phyloP scores from a whole-genome alignment of 1,284 basidiomycete genomes.

The Trametes polyzona region DNA sequence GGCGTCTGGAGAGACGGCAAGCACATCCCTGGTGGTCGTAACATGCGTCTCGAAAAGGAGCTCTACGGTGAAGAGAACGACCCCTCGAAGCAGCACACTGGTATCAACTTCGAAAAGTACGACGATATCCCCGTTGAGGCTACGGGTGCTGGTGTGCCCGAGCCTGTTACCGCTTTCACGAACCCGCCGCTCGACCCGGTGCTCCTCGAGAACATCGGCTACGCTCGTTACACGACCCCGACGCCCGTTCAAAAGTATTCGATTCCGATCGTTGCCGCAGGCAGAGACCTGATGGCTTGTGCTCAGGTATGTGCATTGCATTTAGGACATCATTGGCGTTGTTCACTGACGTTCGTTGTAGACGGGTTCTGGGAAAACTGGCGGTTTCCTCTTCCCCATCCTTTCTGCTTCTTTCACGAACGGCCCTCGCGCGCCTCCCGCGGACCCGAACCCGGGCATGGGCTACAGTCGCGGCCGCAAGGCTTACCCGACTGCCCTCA shows the following conservation, averaged over 20 bases:
- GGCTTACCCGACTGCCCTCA: conserved; percentile 94
- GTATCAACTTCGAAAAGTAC: conserved; percentile 99
- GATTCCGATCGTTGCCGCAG: conserved; percentile 93
- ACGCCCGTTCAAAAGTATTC: conserved; percentile 99
- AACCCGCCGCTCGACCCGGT: conserved; percentile 91
- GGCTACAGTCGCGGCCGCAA: conserved; percentile 80
- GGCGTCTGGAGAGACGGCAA: conserved; percentile 91
- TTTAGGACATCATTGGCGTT: conserved; percentile 12
- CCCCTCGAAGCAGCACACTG: conserved; percentile 86
- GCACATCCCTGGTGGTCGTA: conserved; percentile 82
- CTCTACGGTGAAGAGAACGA: conserved; percentile 92
- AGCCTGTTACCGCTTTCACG: conserved; percentile 89
- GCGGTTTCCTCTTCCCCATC: conserved; percentile 99
- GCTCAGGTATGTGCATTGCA: conserved; percentile 72
- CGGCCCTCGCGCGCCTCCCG: conserved; percentile 78
- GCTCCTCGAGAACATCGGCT: conserved; percentile 93
- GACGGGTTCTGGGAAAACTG: conserved; percentile 99
- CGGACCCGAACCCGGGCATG: conserved; percentile 46
- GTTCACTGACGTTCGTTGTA: conserved; percentile 39
- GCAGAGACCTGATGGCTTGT: conserved; percentile 98
- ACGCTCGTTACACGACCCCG: conserved; percentile 92
- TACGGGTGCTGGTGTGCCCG: conserved; percentile 93
- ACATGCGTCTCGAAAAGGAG: conserved; percentile 91
- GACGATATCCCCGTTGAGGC: conserved; percentile 99
- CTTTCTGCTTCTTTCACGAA: conserved; percentile 90